Conservation (phyloP, 2,329 filamentous ascomycete species). For the Aspergillus fischeri region DNA sequence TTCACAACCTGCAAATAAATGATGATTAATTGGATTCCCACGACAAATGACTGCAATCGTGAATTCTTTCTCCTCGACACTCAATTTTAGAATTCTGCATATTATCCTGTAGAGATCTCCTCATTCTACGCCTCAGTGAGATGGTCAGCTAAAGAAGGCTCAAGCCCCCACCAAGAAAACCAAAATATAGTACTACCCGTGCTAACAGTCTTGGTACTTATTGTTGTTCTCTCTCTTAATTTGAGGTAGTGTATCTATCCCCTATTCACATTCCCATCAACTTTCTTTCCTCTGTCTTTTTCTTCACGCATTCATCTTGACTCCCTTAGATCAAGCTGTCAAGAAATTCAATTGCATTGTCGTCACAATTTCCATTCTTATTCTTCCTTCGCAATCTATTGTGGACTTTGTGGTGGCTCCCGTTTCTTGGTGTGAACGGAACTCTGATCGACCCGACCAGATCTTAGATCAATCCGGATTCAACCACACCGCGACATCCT, state of each 20-base stretch:
- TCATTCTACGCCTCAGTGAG: not conserved
- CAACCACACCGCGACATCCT: constrained; percentile 17
- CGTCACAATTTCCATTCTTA: not conserved
- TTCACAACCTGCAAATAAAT: not conserved
- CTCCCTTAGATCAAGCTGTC: not conserved
- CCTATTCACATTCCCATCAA: not conserved
- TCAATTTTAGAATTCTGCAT: not conserved
- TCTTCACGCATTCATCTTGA: not conserved
- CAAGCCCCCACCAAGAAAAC: not conserved
- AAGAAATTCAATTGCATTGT: constrained; percentile 4
- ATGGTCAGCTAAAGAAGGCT: not conserved
- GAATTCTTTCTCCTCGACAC: not conserved
- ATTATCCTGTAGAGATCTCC: not conserved
- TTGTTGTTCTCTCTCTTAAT: constrained; percentile 1
- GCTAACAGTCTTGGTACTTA: not conserved
- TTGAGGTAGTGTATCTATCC: not conserved
- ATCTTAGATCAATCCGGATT: constrained; percentile 26
- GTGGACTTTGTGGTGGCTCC: constrained; percentile 1
- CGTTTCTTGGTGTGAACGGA: constrained; percentile 17
- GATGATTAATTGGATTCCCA: not conserved
- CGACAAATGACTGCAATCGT: not conserved
- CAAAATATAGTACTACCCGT: not conserved
- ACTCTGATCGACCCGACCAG: constrained; percentile 25
- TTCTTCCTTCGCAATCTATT: not conserved
- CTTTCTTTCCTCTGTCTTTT: not conserved